Evolutionary conservation across 179 eudicot species (phyloP), one percentile per base, ranked within the genome.

Genomic region (Silene vulgaris): DNA sequence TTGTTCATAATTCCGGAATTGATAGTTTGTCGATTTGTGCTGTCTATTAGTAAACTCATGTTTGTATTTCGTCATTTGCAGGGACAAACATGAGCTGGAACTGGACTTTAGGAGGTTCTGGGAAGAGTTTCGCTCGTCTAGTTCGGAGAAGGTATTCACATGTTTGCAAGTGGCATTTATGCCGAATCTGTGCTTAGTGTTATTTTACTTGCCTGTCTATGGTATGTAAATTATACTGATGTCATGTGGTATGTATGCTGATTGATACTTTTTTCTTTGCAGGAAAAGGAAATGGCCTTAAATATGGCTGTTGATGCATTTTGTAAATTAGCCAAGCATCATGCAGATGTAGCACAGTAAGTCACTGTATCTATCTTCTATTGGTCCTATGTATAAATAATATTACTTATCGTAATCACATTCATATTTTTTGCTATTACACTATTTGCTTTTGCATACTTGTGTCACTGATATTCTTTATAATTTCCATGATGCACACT

Each of bases 271-370:
- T 76, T 78, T 72, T 75, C 61, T 48, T 43, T 86, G 87, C 92
- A 95, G 99, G 99, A 93, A 83, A 95, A 95, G 87, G 99, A 95
- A 88, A 86, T 77, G 83, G 97, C 99, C 73, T 89, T 96, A 86
- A 93, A 91, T 80, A 84, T 87, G 89, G 90, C 96, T 80, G 93
- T 96, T 80, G 98, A 96, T 83, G 88, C 88, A 75, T 96, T 96
- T 88, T 96, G 99, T 91, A 93, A 95, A 93, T 91, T 96, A 89
- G 92, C 87, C 79, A 89, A 89, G 91, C 93, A 93, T 81, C 96
- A 91, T 78, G 75, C 90, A 75, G 88, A 93, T 83, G 89, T 91
- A 91, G 90, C 90, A 64, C 99, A 96, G 75, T 81, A 90, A 82
- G 88, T 96, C 81, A 85, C 96, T 87, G 94, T 96, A 77, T 30